Evolutionary conservation across 1,284 basidiomycete species (phyloP), one percentile per base, ranked within the genome.

Genomic region (Tausonia pullulans): DNA sequence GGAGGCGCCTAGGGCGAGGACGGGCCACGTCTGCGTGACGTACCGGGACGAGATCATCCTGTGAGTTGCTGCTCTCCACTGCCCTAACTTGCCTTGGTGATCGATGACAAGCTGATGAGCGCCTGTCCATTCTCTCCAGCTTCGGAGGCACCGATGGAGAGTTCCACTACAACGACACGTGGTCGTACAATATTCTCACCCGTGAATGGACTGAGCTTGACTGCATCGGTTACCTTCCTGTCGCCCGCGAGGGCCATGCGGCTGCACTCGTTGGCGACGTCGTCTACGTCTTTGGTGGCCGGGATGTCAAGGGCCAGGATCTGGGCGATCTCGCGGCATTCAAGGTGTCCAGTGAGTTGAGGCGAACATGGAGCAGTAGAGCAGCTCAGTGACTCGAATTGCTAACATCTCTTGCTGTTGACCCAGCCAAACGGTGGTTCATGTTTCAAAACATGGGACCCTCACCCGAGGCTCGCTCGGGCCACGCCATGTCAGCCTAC

Each of bases 391-490:
- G 41, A 10, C 52, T 44, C 54, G 4, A 3, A 45, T 13, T 51
- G n/a, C 63, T 69, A n/a, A 63, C 14, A 13, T 13, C 54, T 7
- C 43, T 48, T 44, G 63, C 56, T 48, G 60, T 58, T 58, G 69
- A 87, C 79, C 84, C 68, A 80, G 80, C 81, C 68, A 78, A 80
- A 69, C 76, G 82, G 70, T 98, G 95, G 95, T 98, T 94, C 79
- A 98, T 95, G 90, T 98, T 98, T 79, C 93, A 96, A 76, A 96
- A 97, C 75, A 98, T 98, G 95, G 95, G 95, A 3, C 93, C 93
- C 10, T 83, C 90, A 6, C 95, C 95, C 2, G 86, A 82, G 63
- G 90, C 91, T 11, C 83, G 95, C 61, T 93, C 90, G 13, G 95
- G 95, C 3, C 95, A 98, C 77, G 88, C 91, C 27, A 93, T 98